Base-by-base conservation (phyloP, 202 grass and related monocot genomes). In the Setaria viridis region DNA sequence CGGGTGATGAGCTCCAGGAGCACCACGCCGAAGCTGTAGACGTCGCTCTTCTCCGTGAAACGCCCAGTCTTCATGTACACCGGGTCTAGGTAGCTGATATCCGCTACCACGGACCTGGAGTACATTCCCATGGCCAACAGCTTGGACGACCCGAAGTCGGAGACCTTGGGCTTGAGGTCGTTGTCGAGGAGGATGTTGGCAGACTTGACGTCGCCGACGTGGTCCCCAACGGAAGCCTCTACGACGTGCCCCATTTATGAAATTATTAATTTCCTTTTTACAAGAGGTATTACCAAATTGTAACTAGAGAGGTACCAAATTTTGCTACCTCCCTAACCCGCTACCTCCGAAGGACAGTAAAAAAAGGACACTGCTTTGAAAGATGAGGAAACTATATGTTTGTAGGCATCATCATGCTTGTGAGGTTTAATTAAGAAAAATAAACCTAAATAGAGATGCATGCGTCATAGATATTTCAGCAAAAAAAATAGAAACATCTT, bases 131-230 rank as follows among this genome's bases (percentile, higher is more conserved):
- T 3, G 76, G 73, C 34, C 11, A 2, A 66, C 19, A 35, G 34
- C 21, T 17, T 80, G 0, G 77, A 80, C 0, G 48, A 55, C 4
- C 85, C 68, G 2, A 86, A 86, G 16, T 86, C 77, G 0, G 76
- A 86, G 20, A 86, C 57, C 67, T 80, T 86, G 17, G 84, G 67
- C 6, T 1, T 0, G 2, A 73, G 60, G 2, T 64, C 39, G 0
- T 86, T 13, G 3, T 71, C 75, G 0, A 85, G 55, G 0, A 85
- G 66, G 2, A 85, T 79, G 55, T 85, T 85, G 0, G 25, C 56
- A 0, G 84, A 29, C 16, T 86, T 86, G 19, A 86, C 20, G 11
- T 77, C 74, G 0, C 74, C 34, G 34, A 35, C 53, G 8, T 78
- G 76, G 25, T 25, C 25, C 25, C 25, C 25, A 25, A 25, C 25